Evolutionary conservation across 179 eudicot genomes (phyloP).

Genomic region (Spergularia azorica): DNA sequence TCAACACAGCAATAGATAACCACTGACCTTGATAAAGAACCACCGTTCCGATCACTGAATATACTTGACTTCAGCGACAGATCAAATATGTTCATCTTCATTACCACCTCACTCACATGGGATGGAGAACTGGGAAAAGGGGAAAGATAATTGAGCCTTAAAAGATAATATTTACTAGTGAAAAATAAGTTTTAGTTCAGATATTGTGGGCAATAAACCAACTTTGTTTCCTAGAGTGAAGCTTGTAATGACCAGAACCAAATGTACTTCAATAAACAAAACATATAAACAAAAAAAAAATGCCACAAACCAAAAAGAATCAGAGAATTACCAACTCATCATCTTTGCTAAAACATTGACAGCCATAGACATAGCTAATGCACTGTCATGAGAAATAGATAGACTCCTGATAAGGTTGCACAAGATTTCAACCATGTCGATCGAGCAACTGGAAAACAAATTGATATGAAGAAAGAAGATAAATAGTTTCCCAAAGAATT

Average conservation of each 20-base stretch:
- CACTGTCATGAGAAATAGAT: slow-evolving; percentile 53
- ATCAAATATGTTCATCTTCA: slow-evolving; percentile 80
- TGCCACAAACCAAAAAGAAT: background rate
- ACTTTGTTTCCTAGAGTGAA: slow-evolving; percentile 1
- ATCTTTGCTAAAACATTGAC: slow-evolving; percentile 73
- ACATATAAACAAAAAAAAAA: background rate
- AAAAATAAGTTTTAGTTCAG: slow-evolving; percentile 11
- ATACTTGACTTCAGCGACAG: slow-evolving; percentile 57
- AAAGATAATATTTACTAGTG: background rate
- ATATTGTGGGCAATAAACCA: slow-evolving; percentile 6
- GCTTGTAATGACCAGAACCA: background rate
- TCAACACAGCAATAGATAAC: slow-evolving; percentile 14
- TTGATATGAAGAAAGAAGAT: slow-evolving; percentile 4
- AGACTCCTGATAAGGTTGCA: slow-evolving; percentile 70
- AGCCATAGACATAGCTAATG: slow-evolving; percentile 68
- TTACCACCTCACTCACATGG: slow-evolving; percentile 50
- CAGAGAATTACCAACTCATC: slow-evolving; percentile 66
- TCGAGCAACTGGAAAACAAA: slow-evolving; percentile 43
- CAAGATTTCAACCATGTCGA: slow-evolving; percentile 73
- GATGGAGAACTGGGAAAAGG: slow-evolving; percentile 71
- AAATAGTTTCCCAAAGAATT: background rate
- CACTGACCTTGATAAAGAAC: slow-evolving; percentile 67
- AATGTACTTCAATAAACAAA: background rate
- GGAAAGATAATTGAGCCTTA: slow-evolving; percentile 15
- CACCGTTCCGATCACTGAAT: slow-evolving; percentile 42